Evolutionary conservation across 2,329 filamentous ascomycete genomes (phyloP), one percentile per base, ranked within the genome.

Genomic region (Tolypocladium nubicola): DNA sequence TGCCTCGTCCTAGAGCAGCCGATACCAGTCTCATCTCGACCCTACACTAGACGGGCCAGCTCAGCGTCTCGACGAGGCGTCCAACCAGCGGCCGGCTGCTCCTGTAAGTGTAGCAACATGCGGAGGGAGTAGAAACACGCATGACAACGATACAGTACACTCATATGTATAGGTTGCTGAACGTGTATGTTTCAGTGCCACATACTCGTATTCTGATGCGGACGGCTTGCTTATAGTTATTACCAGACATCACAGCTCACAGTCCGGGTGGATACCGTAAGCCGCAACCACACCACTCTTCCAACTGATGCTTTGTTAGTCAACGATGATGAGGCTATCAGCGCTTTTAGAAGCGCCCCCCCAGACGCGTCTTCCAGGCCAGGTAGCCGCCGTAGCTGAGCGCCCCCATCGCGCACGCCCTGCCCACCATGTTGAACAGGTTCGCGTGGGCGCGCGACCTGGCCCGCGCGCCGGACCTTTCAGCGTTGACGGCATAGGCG

Each of bases 311-410:
- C 5, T 38, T 16, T 38, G 13, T 7, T 6, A 11, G 37, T 38
- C 4, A 3, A 38, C 3, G 7, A 11, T 9, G 37, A 5, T 14
- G 37, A 38, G 37, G 37, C 35, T 14, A 14, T 1, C 38, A 40
- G 2, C 10, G n/a, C 21, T 13, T 13, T 52, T 38, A 57, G 13
- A 60, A 33, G 4, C 43, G 45, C 30, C 57, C 56, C 9, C 67
- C 64, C 19, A 71, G 60, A 8, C 69, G 65, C 35, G 58, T 66
- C 58, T 59, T 68, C 66, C 67, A 71, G 4, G 37, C 37, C 38
- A 67, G 59, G 60, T 69, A 70, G 26, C 65, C 63, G 45, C 58
- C 68, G 52, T 67, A 72, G 39, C 65, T 69, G 47, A 65, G 53
- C 16, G 60, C 60, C 7, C 66, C 65, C 2, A 61, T 53, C 37